A percentile compares a stretch with the other conserved stretches of the same genome.
Evolutionary conservation across 2,329 filamentous ascomycete genomes (phyloP).

Genomic region (Diplodia corticola): DNA sequence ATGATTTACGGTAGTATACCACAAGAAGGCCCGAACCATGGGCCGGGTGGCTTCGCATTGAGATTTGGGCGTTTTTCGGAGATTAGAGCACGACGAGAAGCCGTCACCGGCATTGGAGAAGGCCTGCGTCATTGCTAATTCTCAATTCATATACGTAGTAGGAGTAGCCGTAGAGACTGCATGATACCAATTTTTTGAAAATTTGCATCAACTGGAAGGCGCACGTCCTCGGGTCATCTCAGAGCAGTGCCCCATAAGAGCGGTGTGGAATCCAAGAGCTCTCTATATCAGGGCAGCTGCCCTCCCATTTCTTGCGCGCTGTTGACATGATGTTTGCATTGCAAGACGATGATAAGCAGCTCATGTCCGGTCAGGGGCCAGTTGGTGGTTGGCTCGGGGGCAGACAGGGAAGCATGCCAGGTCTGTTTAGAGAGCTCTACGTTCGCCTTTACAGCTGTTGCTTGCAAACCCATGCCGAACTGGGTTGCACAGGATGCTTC

Average conservation of each 20-base stretch:
- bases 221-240: neutral
- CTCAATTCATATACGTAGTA: neutral
- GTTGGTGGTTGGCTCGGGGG: neutral
- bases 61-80: slow-evolving; percentile 15
- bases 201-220: neutral
- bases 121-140: neutral
- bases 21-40: neutral
- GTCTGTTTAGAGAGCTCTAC: neutral
- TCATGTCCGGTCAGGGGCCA: neutral
- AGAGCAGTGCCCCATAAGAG: neutral
- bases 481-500: neutral
- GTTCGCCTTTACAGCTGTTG: neutral
- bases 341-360: neutral
- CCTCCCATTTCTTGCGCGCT: neutral
- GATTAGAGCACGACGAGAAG: slow-evolving; percentile 10
- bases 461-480: neutral
- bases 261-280: neutral
- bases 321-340: neutral
- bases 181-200: neutral
- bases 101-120: slow-evolving; percentile 3
- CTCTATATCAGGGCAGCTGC: neutral
- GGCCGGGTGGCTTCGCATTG: slow-evolving; percentile 5
- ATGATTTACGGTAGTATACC: slow-evolving; percentile 18
- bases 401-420: neutral
- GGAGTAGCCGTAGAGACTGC: slow-evolving; percentile 8